Conservation (phyloP, 352 stramenopile genomes). For the Phytopythium litorale region DNA sequence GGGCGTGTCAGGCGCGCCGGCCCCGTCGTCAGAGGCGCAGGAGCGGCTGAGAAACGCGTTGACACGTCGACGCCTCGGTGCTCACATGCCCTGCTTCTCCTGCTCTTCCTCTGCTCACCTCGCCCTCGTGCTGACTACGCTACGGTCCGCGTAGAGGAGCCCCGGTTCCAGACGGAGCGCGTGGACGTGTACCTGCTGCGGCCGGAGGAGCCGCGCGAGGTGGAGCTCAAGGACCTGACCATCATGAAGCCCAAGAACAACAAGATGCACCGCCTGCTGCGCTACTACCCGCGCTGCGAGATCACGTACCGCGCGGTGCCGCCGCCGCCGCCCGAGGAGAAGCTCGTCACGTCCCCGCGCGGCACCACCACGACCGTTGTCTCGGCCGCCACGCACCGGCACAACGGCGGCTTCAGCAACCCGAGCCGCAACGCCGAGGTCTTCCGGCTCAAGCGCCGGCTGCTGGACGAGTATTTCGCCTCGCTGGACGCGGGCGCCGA, state of each 20-base stretch:
- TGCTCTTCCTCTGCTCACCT: background rate
- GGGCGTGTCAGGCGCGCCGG: background rate
- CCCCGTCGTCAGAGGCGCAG: background rate
- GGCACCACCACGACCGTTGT: constrained; percentile 42
- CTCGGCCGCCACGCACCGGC: constrained; percentile 36
- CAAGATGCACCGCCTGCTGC: constrained; percentile 67
- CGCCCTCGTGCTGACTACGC: too few species aligned
- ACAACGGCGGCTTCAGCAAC: constrained; percentile 75
- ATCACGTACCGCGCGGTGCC: constrained; percentile 69
- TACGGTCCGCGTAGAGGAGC: background rate
- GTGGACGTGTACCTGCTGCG: constrained; percentile 74
- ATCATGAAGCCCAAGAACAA: constrained; percentile 84
- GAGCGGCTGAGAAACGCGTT: background rate
- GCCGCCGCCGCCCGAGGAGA: constrained; percentile 46
- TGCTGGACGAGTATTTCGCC: constrained; percentile 57
- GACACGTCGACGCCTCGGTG: background rate
- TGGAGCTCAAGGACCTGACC: constrained; percentile 77
- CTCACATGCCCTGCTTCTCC: background rate
- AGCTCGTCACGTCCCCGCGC: constrained; percentile 43
- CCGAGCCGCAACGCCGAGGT: constrained; percentile 65
- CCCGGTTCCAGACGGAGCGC: constrained; percentile 39
- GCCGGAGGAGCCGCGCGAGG: constrained; percentile 53
- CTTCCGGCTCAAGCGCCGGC: constrained; percentile 56
- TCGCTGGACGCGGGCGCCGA: constrained; percentile 11
- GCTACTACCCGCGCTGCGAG: constrained; percentile 59